Evolutionary conservation across 805 yeast genomes (phyloP).

Genomic region (Pichia rugopelliculosa): DNA sequence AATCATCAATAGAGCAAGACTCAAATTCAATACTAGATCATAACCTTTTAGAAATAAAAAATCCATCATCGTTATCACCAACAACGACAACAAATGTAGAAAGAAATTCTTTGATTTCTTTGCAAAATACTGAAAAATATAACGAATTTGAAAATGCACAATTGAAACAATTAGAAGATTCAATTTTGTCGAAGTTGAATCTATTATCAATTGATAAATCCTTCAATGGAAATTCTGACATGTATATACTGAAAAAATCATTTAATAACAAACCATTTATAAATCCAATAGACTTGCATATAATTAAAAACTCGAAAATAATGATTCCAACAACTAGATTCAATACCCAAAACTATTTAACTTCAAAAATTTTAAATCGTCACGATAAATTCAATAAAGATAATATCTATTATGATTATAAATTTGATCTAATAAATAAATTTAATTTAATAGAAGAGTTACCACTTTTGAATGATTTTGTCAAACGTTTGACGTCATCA

Average conservation of each 20-base stretch:
- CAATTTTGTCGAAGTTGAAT: background rate
- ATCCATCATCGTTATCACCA: background rate
- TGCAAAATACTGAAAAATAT: background rate
- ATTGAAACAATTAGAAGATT: background rate
- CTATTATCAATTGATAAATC: background rate
- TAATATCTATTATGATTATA: background rate
- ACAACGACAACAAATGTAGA: background rate
- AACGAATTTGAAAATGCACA: background rate
- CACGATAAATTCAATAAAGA: background rate
- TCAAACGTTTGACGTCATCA: constrained; percentile 3
- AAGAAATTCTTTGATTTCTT: background rate
- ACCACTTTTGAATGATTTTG: background rate
- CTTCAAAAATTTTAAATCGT: background rate
- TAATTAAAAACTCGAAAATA: background rate
- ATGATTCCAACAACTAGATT: background rate
- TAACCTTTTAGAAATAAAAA: too few species aligned
- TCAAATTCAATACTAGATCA: background rate
- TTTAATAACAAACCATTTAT: background rate
- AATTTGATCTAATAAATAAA: constrained; percentile 5
- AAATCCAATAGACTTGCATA: background rate
- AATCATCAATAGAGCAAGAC: background rate
- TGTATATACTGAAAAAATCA: background rate
- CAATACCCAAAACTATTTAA: background rate
- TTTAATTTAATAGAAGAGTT: constrained; percentile 5
- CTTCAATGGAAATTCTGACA: background rate